Evolutionary conservation across 2,329 filamentous ascomycete species (phyloP).

Genomic region (Aspergillus sp.): DNA sequence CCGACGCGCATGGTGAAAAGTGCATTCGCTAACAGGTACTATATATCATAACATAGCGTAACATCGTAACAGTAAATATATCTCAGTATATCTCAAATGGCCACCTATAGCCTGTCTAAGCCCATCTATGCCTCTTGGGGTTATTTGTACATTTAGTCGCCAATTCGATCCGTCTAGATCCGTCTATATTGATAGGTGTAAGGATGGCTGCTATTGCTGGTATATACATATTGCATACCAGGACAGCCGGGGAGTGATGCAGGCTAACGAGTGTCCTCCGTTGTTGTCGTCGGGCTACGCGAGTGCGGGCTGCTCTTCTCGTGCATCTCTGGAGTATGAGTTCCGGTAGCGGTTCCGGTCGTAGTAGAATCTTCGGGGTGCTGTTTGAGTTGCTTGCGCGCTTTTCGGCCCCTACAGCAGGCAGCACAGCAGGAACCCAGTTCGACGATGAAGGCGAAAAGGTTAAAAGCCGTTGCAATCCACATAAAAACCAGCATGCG

Average conservation of each 20-base stretch:
- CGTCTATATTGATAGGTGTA: slow-evolving; percentile 13
- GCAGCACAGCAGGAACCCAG: slow-evolving; percentile 75
- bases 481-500: slow-evolving; percentile 90
- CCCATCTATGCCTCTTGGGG: background rate
- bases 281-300: slow-evolving; percentile 12
- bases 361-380: slow-evolving; percentile 19
- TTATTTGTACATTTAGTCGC: background rate
- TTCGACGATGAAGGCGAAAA: slow-evolving; percentile 75
- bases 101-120: slow-evolving; percentile 1
- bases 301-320: slow-evolving; percentile 22
- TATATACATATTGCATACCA: slow-evolving; percentile 13
- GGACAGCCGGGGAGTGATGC: background rate
- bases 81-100: background rate
- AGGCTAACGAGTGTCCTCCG: slow-evolving; percentile 1
- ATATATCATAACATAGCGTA: slow-evolving; percentile 6
- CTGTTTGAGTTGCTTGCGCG: slow-evolving; percentile 38
- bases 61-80: slow-evolving; percentile 9
- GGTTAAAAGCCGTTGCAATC: slow-evolving; percentile 70
- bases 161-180: background rate
- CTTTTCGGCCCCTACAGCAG: slow-evolving; percentile 47
- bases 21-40: background rate
- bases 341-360: slow-evolving; percentile 4
- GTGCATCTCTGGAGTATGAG: slow-evolving; percentile 12
- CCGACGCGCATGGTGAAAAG: background rate
- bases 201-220: slow-evolving; percentile 8